phyloP scores from a whole-genome alignment of 352 stramenopile genomes.

The Globisporangium sylvaticum region DNA sequence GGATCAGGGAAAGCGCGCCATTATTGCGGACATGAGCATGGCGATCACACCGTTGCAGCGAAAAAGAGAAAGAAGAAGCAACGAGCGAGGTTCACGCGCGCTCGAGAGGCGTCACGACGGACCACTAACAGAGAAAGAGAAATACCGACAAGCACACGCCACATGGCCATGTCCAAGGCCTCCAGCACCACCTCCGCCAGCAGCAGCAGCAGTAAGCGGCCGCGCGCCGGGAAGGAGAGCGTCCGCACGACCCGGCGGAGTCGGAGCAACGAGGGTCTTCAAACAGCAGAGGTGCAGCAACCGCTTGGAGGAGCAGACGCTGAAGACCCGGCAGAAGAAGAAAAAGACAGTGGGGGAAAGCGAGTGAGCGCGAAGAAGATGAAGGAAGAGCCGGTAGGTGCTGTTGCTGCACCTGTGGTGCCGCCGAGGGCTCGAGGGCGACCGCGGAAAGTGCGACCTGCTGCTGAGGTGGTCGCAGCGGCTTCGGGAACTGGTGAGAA shows the following conservation, averaged over 20 bases:
- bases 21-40: not conserved
- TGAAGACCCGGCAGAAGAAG: not conserved
- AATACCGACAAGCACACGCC: not conserved
- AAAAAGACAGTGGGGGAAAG: not conserved
- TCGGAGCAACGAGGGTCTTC: not conserved
- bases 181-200: not conserved
- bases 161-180: not conserved
- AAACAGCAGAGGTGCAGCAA: not conserved
- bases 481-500: not conserved
- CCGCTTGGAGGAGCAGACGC: not conserved
- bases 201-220: not conserved
- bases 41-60: slow-evolving; percentile 3
- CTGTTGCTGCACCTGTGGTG: not conserved
- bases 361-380: not conserved
- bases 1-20: not conserved
- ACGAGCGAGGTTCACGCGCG: not conserved
- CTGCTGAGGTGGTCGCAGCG: not conserved
- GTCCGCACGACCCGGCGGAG: not conserved
- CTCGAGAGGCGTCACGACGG: not conserved
- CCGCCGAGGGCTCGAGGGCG: not conserved
- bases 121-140: not conserved
- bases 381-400: not conserved
- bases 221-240: not conserved
- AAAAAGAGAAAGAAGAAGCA: not conserved
- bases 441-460: not conserved